A percentile compares a stretch with the other conserved stretches of the same genome.
Evolutionary conservation across 495 filamentous ascomycete genomes (phyloP).

Genomic region (Trichodelitschia bisporula): DNA sequence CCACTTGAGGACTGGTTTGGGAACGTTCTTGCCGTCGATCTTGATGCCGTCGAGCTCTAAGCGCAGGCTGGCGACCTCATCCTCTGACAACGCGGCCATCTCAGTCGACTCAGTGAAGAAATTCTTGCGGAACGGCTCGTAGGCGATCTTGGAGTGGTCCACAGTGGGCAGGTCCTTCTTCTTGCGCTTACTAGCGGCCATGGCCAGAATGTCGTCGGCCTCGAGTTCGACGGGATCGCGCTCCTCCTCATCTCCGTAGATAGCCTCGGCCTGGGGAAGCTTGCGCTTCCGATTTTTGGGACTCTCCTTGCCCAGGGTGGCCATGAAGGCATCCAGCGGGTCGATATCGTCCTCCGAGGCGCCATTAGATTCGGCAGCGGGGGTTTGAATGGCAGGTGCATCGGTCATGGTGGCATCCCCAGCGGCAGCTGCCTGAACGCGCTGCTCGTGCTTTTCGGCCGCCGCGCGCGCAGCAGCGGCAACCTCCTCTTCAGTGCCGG

Average conservation of each 20-base stretch:
- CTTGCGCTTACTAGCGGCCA: conserved; percentile 76
- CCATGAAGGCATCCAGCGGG: conserved; percentile 93
- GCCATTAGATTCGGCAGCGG: conserved; percentile 8
- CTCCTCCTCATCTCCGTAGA: conserved; percentile 67
- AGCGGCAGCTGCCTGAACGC: conserved; percentile 23
- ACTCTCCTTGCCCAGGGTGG: conserved; percentile 30
- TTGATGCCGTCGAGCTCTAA: conserved; percentile 89
- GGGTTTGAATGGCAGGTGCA: background rate
- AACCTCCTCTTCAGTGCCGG: conserved; percentile 63
- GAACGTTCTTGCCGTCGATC: conserved; percentile 60
- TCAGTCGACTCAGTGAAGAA: conserved; percentile 87
- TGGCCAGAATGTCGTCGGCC: conserved; percentile 63
- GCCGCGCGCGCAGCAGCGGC: conserved; percentile 64
- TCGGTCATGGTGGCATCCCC: conserved; percentile 22
- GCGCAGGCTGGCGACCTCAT: conserved; percentile 57
- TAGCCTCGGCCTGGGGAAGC: conserved; percentile 46
- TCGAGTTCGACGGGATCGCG: conserved; percentile 50
- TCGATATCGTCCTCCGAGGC: conserved; percentile 44
- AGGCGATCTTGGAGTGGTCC: conserved; percentile 62
- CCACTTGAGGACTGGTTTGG: conserved; percentile 89
- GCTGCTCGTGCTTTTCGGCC: conserved; percentile 49
- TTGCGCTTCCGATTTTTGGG: conserved; percentile 18
- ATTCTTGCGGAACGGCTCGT: conserved; percentile 70
- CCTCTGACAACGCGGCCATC: conserved; percentile 60
- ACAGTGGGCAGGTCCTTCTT: conserved; percentile 84